A percentile compares a stretch with the other conserved stretches of the same genome.
These are phyloP conservation scores for Mariannaea elegans DNA, from an alignment of 2,329 filamentous ascomycete species.

Conservation along the genomic window DNA sequence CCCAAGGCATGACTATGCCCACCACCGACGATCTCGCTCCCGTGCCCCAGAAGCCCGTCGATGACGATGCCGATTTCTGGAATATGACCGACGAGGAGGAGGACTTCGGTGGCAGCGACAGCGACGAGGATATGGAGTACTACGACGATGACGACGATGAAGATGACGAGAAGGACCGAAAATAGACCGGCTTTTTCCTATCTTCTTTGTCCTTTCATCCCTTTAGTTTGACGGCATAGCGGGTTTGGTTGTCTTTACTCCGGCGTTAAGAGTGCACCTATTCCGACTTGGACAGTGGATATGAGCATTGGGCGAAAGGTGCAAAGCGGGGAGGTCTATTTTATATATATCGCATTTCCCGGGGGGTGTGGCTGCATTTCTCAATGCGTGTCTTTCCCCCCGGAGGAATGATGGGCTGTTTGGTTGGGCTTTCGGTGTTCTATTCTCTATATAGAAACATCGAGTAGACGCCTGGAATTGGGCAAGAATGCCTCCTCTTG, in stretches of 20 bases:
- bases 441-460: slow-evolving; percentile 17
- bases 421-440: not conserved
- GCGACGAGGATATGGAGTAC: slow-evolving; percentile 69
- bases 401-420: slow-evolving; percentile 16
- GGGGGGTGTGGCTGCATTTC: slow-evolving; percentile 26
- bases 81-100: slow-evolving; percentile 78
- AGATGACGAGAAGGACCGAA: slow-evolving; percentile 56
- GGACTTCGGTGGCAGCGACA: slow-evolving; percentile 80
- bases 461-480: slow-evolving; percentile 16
- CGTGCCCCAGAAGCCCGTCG: slow-evolving; percentile 65
- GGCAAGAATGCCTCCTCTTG: slow-evolving; percentile 6
- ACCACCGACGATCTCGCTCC: slow-evolving; percentile 71
- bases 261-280: slow-evolving; percentile 32
- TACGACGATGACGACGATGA: slow-evolving; percentile 67
- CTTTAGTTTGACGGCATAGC: slow-evolving; percentile 34
- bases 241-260: slow-evolving; percentile 26
- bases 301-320: slow-evolving; percentile 24
- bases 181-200: slow-evolving; percentile 26
- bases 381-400: slow-evolving; percentile 27
- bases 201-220: slow-evolving; percentile 27
- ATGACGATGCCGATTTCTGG: slow-evolving; percentile 85
- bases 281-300: slow-evolving; percentile 24
- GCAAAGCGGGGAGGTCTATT: slow-evolving; percentile 17
- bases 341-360: slow-evolving; percentile 22
- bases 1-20: slow-evolving; percentile 82